Conservation (phyloP, 2,329 filamentous ascomycete species). For the Paraphoma chrysanthemicola region DNA sequence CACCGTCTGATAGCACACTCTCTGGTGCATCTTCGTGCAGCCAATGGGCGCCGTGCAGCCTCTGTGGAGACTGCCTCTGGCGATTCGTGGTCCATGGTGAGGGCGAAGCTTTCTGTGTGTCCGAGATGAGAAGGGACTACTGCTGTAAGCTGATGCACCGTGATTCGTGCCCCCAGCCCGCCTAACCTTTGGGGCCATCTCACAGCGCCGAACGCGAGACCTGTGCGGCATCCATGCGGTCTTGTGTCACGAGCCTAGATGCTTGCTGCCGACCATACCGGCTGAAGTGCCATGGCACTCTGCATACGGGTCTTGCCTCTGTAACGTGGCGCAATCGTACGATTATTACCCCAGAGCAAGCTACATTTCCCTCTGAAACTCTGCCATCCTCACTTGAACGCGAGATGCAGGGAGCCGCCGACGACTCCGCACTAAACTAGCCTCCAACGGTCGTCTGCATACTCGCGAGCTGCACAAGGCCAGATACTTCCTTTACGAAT, state of each 20-base stretch:
- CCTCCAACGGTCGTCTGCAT: slow-evolving; percentile 5
- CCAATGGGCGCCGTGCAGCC: background rate
- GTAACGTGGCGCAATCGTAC: slow-evolving; percentile 21
- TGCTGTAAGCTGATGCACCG: slow-evolving; percentile 15
- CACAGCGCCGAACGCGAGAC: slow-evolving; percentile 12
- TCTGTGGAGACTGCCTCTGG: background rate
- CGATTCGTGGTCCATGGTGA: background rate
- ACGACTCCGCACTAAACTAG: slow-evolving; percentile 6
- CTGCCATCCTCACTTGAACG: slow-evolving; percentile 8
- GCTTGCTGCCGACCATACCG: slow-evolving; percentile 15
- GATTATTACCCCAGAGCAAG: slow-evolving; percentile 7
- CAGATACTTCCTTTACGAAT: background rate
- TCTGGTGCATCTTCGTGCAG: background rate
- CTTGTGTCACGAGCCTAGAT: slow-evolving; percentile 13
- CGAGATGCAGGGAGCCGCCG: slow-evolving; percentile 18
- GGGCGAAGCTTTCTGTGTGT: slow-evolving; percentile 17
- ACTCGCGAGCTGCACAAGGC: slow-evolving; percentile 8
- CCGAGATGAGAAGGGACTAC: slow-evolving; percentile 11
- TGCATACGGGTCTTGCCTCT: slow-evolving; percentile 1
- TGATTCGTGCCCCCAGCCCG: slow-evolving; percentile 4
- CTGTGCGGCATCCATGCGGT: slow-evolving; percentile 15
- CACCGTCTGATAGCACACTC: background rate
- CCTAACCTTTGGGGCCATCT: background rate
- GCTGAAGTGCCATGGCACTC: slow-evolving; percentile 25
- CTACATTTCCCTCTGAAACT: slow-evolving; percentile 16